Base-by-base conservation (phyloP, 1,139 yeast species). In the Yamadazyma oceani region DNA sequence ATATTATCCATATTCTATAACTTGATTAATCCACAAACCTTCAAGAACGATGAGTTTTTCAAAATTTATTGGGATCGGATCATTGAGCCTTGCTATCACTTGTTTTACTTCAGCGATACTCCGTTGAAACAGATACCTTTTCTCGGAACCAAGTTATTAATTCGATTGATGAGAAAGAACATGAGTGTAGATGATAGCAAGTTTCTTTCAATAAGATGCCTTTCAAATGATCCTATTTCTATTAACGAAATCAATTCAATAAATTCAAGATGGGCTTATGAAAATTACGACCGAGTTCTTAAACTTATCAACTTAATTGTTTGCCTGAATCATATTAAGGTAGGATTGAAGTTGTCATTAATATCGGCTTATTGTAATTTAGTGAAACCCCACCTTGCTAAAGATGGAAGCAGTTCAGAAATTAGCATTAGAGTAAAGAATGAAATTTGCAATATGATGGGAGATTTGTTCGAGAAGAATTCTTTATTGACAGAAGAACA, bases 1-100 rank as follows among this genome's bases (percentile, higher is more conserved):
- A 60, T 66, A 29, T 39, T 66, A 23, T 49, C 65, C 3, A 59
- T 67, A 2, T 45, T 67, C n/a, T 68, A 69, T 48, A 52, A 56
- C 25, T 46, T 68, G 34, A 43, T 66, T 22, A 62, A 60, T 40
- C 58, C 31, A 11, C 34, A 32, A 10, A 22, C 26, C 4, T n/a
- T 8, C 58, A 7, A 42, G 47, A 12, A 44, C 47, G 35, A 47
- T 24, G 62, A 60, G 35, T 55, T 59, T 39, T 44, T 66, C 26
- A 61, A 60, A 33, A 45, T 65, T 5, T 60, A 64, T 31, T 70
- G 75, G 75, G 74, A 68, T 38, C 60, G 55, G 34, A 49, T 70
- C 2, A 45, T 70, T 15, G 64, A 57, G 32, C 68, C 69, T 1
- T 52, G 64, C 0, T 45, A 70, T 25, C 31, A 51, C 12, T 56